Base-by-base conservation (phyloP, 768 basidiomycete genomes). In the Mycena filopes region DNA sequence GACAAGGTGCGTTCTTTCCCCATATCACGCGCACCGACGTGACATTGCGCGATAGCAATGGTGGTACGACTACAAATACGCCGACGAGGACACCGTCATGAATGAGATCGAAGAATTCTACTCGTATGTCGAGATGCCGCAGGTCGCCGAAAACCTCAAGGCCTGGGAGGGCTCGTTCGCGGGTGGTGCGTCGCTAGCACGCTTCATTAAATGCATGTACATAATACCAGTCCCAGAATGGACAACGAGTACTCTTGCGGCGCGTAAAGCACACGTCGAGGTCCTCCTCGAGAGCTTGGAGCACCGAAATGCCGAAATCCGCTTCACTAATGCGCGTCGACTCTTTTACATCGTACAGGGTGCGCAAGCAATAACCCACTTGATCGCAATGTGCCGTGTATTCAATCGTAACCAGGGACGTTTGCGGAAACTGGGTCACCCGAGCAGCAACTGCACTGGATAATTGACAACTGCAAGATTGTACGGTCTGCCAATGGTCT, bases 41-140 rank as follows among this genome's bases (percentile, higher is more conserved):
- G 62, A 68, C 60, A 66, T 73, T 53, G 60, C 45, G 42, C 61
- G 60, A 71, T 79, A 95, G 93, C 92, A 93, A 88, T 89, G 88
- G 11, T 87, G 86, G 71, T 98, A 93, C 77, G 94, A 96, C 81
- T 98, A 92, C 79, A 88, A 92, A 65, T 98, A 98, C 75, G 94
- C 97, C 70, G 96, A 99, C 76, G 96, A 97, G 73, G 95, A 98
- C 77, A 96, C 94, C 6, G 89, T 98, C 21, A 90, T 97, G 86
- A 92, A 93, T 72, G 98, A 99, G 76, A 90, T 99, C 41, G 94
- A 98, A 63, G 98, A 99, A 78, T 98, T 99, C 80, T 99, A 97
- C 78, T 94, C 95, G 23, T 99, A 98, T 78, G 89, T 95, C 65
- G 97, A 98, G 81, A 94, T 95, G 87, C 87, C 92, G 0, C 93